Evolutionary conservation across 176 grass and related monocot species (phyloP), one percentile per base, ranked within the genome.

Genomic region (Avena atlantica): DNA sequence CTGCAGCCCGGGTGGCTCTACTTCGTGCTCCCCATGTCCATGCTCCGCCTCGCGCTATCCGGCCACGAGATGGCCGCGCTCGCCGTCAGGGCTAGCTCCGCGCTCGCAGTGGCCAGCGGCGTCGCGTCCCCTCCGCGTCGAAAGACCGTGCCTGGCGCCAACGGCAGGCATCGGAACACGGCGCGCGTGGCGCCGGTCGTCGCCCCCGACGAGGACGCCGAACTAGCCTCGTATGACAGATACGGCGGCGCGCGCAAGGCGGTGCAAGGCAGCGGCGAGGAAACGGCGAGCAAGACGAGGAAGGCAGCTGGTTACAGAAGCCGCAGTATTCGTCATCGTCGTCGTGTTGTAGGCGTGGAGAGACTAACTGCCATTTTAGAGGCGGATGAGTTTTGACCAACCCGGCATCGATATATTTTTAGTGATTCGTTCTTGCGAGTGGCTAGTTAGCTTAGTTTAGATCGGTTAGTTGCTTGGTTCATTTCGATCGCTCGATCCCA

Each of bases 41-140:
- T 85, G 82, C 90, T 91, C 24, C 40, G 17, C 29, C 73, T 59
- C 0, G 55, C 74, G 14, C 78, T 95, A 12, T 84, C 81, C 48
- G 92, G 73, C 0, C 50, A 86, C 24, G 91, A 93, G 56, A 94
- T 97, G 92, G 87, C 90, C 12, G 73, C 84, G 12, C 92, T 97
- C 73, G 95, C 89, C 50, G 36, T 85, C 70, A 92, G 81, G 69
- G 91, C 89, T 73, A 85, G 70, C 85, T 47, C 59, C 12, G 95
- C 85, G 27, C 74, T 93, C 2, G 73, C 66, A 0, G 17, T 47
- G 2, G 44, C 84, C 24, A 14, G 48, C 48, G 47, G 60, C 45
- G 29, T 8, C 50, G 5, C 9, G 12, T 70, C 65, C 45, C 13
- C 65, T 48, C 21, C 21, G 72, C 21, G 72, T 0, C 45, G 47